phyloP scores from a whole-genome alignment of 2,329 filamentous ascomycete species.

The Ophiostoma sp. region DNA sequence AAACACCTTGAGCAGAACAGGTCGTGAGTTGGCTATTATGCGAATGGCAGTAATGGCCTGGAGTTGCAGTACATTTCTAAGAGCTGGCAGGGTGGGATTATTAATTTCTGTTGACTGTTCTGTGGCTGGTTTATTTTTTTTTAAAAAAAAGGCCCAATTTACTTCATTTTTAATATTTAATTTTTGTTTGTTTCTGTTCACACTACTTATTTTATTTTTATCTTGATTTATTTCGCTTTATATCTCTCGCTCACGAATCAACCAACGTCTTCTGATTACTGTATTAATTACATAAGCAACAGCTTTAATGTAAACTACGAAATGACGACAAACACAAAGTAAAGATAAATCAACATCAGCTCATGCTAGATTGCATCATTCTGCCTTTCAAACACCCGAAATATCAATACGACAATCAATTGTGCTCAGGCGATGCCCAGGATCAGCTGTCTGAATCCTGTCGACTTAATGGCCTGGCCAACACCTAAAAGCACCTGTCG shows the following conservation, averaged over 20 bases:
- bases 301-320: not conserved
- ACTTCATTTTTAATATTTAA: no score
- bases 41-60: no score
- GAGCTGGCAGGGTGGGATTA: no score
- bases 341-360: not conserved
- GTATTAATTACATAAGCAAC: not conserved
- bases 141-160: no score
- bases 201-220: not conserved
- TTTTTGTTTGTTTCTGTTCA: no score
- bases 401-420: not conserved
- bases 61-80: no score
- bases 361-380: not conserved
- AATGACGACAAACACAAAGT: not conserved
- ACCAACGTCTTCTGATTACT: no score
- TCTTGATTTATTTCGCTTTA: no score
- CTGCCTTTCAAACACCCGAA: not conserved
- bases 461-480: not conserved
- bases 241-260: no score
- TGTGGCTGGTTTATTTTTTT: no score
- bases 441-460: not conserved
- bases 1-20: not conserved
- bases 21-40: no score
- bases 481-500: constrained; percentile 14
- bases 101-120: no score
- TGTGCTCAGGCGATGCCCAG: not conserved